Evolutionary conservation across 116 monocot genomes (phyloP), one percentile per base, ranked within the genome.

Genomic region (Dioscorea cayenensis): DNA sequence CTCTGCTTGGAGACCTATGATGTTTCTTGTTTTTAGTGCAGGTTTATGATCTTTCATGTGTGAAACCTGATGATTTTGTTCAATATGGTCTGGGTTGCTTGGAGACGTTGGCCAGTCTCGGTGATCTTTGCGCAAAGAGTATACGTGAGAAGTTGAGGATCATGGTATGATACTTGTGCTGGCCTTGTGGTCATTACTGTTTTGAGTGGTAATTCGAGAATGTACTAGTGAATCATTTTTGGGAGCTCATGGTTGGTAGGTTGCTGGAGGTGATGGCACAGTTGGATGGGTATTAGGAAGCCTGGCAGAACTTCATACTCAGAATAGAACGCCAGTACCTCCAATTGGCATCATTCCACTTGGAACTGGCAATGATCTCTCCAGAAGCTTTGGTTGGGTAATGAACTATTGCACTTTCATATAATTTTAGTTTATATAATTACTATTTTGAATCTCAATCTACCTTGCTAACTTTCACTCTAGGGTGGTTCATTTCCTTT

Each of bases 401-500:
- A 80, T 71, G 32, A 61, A 58, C 28, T 76, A n/a, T 18, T 16
- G 10, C 19, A 16, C n/a, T 16, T n/a, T 55, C n/a, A 16, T n/a
- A 16, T 12, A 12, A 55, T 55, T n/a, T 16, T 55, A 55, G 3
- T 55, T 55, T 55, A 55, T 55, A 55, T 16, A 18, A n/a, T 16
- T 55, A 55, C n/a, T 55, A 55, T 55, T 55, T 55, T 55, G 5
- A n/a, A 18, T 55, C 55, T 55, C 19, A 55, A 55, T 32, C 0
- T 55, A n/a, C 16, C 55, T 27, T 22, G 21, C 25, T 38, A 68
- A 68, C 70, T 14, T 74, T 23, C 28, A 68, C 67, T 73, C 18
- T 74, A 96, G 97, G 93, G 93, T 68, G 86, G 86, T 70, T 90
- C 97, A 28, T 86, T 97, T 76, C 90, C 97, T 69, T 90, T 83